phyloP scores from a whole-genome alignment of 164 flowering plant genomes.

The Annona squamosa region DNA sequence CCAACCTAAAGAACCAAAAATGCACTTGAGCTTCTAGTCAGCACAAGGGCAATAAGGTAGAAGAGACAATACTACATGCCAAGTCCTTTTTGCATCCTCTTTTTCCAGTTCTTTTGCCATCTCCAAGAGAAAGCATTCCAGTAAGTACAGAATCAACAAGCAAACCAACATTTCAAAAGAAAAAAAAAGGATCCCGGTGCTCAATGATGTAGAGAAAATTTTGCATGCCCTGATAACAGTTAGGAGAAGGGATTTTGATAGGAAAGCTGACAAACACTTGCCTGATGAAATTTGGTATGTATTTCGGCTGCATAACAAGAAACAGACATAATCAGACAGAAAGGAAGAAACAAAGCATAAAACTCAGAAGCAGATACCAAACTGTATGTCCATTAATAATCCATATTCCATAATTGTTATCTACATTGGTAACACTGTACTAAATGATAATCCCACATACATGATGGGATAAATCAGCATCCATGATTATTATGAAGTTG shows the following conservation, averaged over 20 bases:
- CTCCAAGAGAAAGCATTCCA: too few species aligned
- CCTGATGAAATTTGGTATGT: slow-evolving; percentile 94
- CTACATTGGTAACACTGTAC: not conserved
- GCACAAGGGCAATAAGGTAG: too few species aligned
- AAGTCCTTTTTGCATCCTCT: too few species aligned
- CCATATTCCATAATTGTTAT: not conserved
- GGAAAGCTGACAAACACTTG: slow-evolving; percentile 23
- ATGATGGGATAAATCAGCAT: slow-evolving; percentile 99
- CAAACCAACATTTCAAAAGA: not conserved
- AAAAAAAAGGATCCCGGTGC: not conserved
- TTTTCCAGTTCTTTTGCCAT: too few species aligned
- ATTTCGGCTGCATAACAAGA: slow-evolving; percentile 72
- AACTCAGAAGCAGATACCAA: slow-evolving; percentile 4
- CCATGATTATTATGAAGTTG: slow-evolving; percentile 90
- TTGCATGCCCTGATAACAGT: not conserved
- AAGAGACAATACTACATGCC: too few species aligned
- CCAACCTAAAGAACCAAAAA: too few species aligned
- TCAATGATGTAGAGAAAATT: not conserved
- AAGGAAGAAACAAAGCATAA: not conserved
- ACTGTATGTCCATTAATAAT: not conserved
- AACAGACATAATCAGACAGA: slow-evolving; percentile 11
- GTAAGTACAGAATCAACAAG: not conserved
- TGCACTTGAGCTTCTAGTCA: too few species aligned
- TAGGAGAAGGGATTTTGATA: not conserved
- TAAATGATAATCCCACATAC: slow-evolving; percentile 37